These are phyloP conservation scores for Primulina eburnea DNA, from an alignment of 257 asterid genomes.

Conservation along the genomic window DNA sequence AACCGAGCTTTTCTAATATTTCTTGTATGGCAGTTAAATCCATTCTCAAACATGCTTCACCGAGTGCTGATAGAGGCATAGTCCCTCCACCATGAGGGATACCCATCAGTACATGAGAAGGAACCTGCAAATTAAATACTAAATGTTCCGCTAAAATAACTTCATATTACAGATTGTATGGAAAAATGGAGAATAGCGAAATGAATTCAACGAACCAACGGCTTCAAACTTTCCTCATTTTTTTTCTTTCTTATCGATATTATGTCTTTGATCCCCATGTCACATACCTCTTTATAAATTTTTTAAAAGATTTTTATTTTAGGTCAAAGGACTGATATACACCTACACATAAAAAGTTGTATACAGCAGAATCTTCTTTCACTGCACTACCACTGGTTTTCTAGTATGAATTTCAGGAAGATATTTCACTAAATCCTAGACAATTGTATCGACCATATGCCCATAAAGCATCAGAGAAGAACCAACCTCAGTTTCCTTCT, in stretches of 20 bases:
- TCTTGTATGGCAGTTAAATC: conserved; percentile 78
- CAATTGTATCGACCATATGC: not conserved
- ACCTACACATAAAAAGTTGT: not conserved
- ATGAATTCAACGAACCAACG: not conserved
- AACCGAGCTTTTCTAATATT: conserved; percentile 57
- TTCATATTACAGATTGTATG: not conserved
- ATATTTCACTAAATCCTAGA: not conserved
- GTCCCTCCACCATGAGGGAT: conserved; percentile 47
- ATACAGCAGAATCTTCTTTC: not conserved
- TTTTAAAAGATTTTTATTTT: no score
- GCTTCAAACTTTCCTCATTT: not conserved
- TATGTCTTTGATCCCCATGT: not conserved
- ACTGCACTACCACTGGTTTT: not conserved
- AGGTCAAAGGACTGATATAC: not conserved
- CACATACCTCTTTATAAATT: not conserved
- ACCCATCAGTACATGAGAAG: conserved; percentile 65
- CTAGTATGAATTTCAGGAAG: not conserved
- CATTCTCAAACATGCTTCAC: conserved; percentile 65
- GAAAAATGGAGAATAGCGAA: not conserved
- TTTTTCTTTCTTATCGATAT: not conserved
- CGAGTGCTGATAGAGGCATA: conserved; percentile 52
- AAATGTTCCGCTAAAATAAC: not conserved
- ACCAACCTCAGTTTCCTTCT: conserved; percentile 73
- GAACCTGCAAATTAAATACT: conserved; percentile 36
- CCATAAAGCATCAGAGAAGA: conserved; percentile 5